Evolutionary conservation across 139 green algal species (phyloP), one percentile per base, ranked within the genome.

Genomic region (Chlamydomonas sphaeroides): DNA sequence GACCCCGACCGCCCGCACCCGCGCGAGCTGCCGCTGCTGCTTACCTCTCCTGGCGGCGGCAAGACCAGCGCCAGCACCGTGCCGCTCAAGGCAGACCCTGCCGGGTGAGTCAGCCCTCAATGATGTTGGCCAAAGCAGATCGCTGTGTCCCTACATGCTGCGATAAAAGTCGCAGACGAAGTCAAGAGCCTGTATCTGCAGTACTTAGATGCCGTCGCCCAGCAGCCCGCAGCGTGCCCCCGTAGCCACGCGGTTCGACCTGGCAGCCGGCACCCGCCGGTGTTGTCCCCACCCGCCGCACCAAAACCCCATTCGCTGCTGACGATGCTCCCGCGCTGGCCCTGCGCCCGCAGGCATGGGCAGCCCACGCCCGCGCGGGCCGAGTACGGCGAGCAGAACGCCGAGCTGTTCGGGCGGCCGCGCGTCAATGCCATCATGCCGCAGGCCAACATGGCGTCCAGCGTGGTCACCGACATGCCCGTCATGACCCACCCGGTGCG

Each of bases 1-100:
- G 59, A 80, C 61, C 73, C 73, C 14, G 73, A 80, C 73, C 61
- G 74, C 39, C 74, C 74, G 42, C 74, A 72, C 74, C 74, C 74
- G 23, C 41, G 74, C 26, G 61, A 81, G 74, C 8, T 81, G 41
- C 74, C 74, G n/a, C 74, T 81, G 41, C 0, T 28, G 7, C 74
- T 81, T n/a, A 3, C n/a, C 4, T n/a, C 48, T 6, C 39, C 17
- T 0, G 74, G 74, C 41, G 67, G 39, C 15, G 67, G 28, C n/a
- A n/a, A n/a, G n/a, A n/a, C n/a, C n/a, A n/a, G n/a, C 6, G 26
- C 41, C 28, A 26, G 26, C 41, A 61, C 41, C 20, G 32, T 81
- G n/a, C 57, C 73, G 3, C 28, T 35, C 56, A 63, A 38, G 74
- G 32, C 63, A 42, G 74, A 81, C 33, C 74, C 74, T 39, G 72